Evolutionary conservation across 1,284 basidiomycete species (phyloP).

Genomic region (Stygiomarasmius scandens): DNA sequence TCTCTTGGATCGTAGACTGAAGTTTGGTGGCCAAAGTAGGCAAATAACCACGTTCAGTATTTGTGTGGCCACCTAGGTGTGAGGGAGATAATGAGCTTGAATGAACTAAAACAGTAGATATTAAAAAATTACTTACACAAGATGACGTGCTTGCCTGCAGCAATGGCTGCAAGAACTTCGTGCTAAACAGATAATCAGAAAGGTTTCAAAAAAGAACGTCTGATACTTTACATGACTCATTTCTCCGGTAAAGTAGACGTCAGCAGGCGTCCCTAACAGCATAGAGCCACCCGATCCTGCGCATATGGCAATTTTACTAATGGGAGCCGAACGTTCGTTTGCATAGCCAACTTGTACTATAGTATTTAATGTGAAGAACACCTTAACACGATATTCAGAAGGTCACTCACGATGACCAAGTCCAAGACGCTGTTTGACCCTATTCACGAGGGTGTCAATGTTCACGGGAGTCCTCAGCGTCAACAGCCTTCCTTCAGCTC

Average conservation of each 20-base stretch:
- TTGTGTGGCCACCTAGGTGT: constrained; percentile 72
- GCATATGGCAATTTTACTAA: constrained; percentile 76
- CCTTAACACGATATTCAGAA: constrained; percentile 3
- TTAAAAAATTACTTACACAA: constrained; percentile 57
- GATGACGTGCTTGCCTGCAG: constrained; percentile 74
- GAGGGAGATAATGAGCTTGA: constrained; percentile 11
- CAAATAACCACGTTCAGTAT: constrained; percentile 89
- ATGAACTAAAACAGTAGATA: constrained; percentile 22
- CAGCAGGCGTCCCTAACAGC: constrained; percentile 69
- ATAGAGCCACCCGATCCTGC: constrained; percentile 83
- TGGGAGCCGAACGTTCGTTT: constrained; percentile 19
- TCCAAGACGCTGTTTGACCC: constrained; percentile 71
- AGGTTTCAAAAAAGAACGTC: constrained; percentile 7
- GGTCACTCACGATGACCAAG: constrained; percentile 57
- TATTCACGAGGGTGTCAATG: constrained; percentile 61
- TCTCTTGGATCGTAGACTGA: constrained; percentile 44
- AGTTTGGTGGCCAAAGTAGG: constrained; percentile 68
- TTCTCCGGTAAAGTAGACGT: constrained; percentile 90
- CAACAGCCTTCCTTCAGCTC: constrained; percentile 74
- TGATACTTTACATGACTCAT: constrained; percentile 74
- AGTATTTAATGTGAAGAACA: constrained; percentile 7
- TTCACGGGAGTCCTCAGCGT: constrained; percentile 56
- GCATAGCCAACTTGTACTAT: constrained; percentile 77
- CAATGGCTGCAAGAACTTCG: constrained; percentile 79
- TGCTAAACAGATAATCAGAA: constrained; percentile 52